Evolutionary conservation across 139 green algal genomes (phyloP), one percentile per base, ranked within the genome.

Genomic region (Chlamydomonas sphaeroides): DNA sequence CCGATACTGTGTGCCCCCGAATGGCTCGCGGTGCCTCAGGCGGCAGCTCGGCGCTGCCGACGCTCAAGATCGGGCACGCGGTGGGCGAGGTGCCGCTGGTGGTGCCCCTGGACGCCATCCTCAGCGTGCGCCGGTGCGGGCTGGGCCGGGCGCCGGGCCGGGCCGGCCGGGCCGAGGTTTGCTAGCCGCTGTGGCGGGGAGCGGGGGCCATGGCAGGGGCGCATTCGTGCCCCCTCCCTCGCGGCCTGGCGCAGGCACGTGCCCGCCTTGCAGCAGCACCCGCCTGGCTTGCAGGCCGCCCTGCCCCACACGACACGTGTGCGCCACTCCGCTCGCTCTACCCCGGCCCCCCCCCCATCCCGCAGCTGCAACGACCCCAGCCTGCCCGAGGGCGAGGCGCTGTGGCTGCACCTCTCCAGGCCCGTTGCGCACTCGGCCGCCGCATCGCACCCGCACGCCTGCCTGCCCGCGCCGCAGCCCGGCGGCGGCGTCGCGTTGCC

Each of bases 361-460:
- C 25, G 1, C 74, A 81, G 74, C 41, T 23, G 28, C 3, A 51
- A 32, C 48, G 92, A 97, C 65, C 92, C 91, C 32, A 93, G 85
- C 66, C 78, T 97, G 69, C 92, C 92, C 3, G 65, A 76, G 36
- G 93, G 92, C 3, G 77, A 87, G 63, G 92, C 84, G 2, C 80
- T 96, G 20, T 96, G 93, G 93, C 41, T 96, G 23, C 62, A 78
- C 23, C 84, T 91, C 42, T 51, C 59, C 0, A 72, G 56, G 41
- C 59, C 66, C 25, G 72, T 81, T 0, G 39, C 30, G 38, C 68
- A 8, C 38, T 8, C 33, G 25, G 25, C 3, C 59, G 25, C n/a
- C 39, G 2, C 39, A 33, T 25, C 48, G 10, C 70, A 79, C 39
- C 71, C 39, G 33, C 71, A 53, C 56, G 25, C 23, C 15, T n/a